Conservation (phyloP, 768 basidiomycete species). For the Galerina sulciceps region DNA sequence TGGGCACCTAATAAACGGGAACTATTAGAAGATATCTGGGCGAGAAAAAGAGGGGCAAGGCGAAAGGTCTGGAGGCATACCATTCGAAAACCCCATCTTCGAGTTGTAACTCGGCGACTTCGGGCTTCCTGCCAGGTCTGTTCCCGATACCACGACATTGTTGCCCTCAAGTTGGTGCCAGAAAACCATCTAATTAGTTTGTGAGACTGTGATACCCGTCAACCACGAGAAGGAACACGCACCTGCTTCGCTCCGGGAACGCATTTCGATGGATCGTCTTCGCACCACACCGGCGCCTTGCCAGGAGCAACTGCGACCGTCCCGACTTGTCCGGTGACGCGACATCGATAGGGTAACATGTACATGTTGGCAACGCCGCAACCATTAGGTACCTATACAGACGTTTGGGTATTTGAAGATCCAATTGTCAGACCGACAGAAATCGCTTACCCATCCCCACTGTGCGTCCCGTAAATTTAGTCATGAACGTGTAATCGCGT, state of each 20-base stretch:
- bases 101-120: constrained; percentile 39
- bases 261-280: constrained; percentile 36
- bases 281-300: constrained; percentile 45
- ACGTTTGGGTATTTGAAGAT: background rate
- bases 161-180: constrained; percentile 48
- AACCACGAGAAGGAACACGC: background rate
- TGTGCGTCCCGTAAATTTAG: constrained; percentile 13
- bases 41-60: background rate
- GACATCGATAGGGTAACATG: constrained; percentile 44
- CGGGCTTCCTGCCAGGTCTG: constrained; percentile 47
- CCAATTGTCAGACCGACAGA: background rate
- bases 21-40: background rate
- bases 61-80: constrained; percentile 14
- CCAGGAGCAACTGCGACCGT: constrained; percentile 32
- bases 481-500: background rate
- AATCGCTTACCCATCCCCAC: constrained; percentile 47
- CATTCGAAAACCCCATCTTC: constrained; percentile 38
- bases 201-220: background rate
- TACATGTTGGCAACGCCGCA: constrained; percentile 51
- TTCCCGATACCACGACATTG: constrained; percentile 42
- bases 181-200: constrained; percentile 36
- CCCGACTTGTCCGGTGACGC: constrained; percentile 38
- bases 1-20: constrained; percentile 19
- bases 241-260: constrained; percentile 44
- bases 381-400: constrained; percentile 26